phyloP scores from a whole-genome alignment of 2,329 filamentous ascomycete genomes.

The Fusarium subtropicale region DNA sequence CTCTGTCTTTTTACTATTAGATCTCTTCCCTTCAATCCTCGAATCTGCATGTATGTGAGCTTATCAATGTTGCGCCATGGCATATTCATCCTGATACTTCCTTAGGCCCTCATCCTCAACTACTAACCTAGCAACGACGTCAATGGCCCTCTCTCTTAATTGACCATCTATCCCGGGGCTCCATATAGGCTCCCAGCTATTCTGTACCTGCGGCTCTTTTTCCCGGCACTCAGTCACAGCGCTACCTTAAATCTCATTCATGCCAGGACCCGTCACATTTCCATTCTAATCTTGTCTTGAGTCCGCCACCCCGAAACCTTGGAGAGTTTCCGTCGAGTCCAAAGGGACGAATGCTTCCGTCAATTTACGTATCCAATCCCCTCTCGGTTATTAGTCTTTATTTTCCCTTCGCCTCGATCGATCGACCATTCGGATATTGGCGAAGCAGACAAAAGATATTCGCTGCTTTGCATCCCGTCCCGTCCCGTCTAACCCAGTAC shows the following conservation, averaged over 20 bases:
- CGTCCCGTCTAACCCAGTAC: not conserved
- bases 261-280: slow-evolving; percentile 16
- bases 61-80: slow-evolving; percentile 4
- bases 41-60: not conserved
- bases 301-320: slow-evolving; percentile 27
- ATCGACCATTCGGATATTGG: not conserved
- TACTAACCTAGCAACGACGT: slow-evolving; percentile 17
- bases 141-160: not conserved
- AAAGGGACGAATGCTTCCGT: slow-evolving; percentile 19
- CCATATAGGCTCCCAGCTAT: not conserved
- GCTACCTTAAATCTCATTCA: slow-evolving; percentile 27
- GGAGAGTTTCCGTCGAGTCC: slow-evolving; percentile 14
- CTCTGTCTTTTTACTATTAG: slow-evolving; percentile 3
- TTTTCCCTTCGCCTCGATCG: not conserved
- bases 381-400: slow-evolving; percentile 8
- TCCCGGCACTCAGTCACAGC: slow-evolving; percentile 20
- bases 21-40: slow-evolving; percentile 10
- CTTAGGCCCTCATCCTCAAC: slow-evolving; percentile 28
- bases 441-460: slow-evolving; percentile 7
- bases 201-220: slow-evolving; percentile 36
- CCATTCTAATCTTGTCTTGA: slow-evolving; percentile 10
- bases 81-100: slow-evolving; percentile 14
- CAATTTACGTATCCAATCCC: not conserved
- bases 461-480: slow-evolving; percentile 5
- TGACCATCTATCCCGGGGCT: not conserved